Evolutionary conservation across 768 basidiomycete species (phyloP).

Genomic region (Mrakia gelida): DNA sequence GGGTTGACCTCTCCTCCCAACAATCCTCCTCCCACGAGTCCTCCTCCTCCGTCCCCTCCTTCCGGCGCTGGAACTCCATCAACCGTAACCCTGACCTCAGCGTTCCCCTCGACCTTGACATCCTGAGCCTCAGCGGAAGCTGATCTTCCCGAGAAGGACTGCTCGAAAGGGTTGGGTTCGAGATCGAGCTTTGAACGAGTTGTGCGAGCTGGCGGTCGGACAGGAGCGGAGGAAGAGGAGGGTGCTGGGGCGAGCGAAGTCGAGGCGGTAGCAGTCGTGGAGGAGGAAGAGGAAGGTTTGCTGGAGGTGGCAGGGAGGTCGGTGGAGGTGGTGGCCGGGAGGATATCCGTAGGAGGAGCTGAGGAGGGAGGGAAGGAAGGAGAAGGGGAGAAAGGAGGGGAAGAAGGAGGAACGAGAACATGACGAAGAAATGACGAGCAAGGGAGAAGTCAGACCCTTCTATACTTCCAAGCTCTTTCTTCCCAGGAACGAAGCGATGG

Average conservation of each 20-base stretch:
- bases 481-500: too few species aligned
- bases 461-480: neutral
- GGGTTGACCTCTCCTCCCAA: neutral
- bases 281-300: neutral
- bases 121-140: constrained; percentile 41
- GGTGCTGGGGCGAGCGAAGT: neutral
- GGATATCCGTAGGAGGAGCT: neutral
- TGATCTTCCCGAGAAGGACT: constrained; percentile 67
- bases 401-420: neutral
- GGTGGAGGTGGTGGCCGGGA: neutral
- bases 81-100: neutral
- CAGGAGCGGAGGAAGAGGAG: constrained; percentile 16
- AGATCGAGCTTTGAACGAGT: constrained; percentile 49
- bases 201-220: constrained; percentile 36
- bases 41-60: neutral
- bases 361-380: neutral
- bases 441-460: neutral
- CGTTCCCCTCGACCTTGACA: constrained; percentile 35
- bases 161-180: constrained; percentile 91
- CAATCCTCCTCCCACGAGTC: neutral
- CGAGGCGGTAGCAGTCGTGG: neutral
- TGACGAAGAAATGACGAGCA: neutral
- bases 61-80: neutral
- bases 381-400: neutral
- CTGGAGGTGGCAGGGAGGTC: neutral